A percentile compares a stretch with the other conserved stretches of the same genome.
phyloP scores from a whole-genome alignment of 768 basidiomycete genomes.

The Russula earlei region DNA sequence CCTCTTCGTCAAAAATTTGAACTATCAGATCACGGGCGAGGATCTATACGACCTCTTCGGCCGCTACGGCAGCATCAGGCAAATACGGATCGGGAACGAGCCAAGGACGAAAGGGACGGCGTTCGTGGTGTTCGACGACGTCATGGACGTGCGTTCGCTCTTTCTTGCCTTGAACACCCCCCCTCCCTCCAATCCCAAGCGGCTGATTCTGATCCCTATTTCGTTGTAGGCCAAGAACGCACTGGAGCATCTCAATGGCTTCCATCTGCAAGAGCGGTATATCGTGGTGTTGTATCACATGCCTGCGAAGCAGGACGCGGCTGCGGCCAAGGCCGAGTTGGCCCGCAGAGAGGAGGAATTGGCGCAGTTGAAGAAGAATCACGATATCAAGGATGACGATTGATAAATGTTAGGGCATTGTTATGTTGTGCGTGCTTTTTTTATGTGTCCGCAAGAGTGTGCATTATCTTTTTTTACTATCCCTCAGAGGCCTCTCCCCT shows the following conservation, averaged over 20 bases:
- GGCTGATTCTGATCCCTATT: constrained; percentile 12
- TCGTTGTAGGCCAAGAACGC: constrained; percentile 81
- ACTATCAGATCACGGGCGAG: constrained; percentile 86
- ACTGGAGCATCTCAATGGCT: constrained; percentile 92
- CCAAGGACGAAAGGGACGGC: constrained; percentile 92
- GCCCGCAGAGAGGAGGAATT: constrained; percentile 88
- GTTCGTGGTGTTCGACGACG: constrained; percentile 93
- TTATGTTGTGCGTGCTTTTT: too few relatives aligned
- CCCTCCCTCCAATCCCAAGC: not conserved
- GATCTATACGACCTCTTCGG: constrained; percentile 97
- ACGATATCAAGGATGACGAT: constrained; percentile 67
- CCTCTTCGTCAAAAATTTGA: constrained; percentile 87
- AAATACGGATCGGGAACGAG: constrained; percentile 89
- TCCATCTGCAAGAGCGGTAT: constrained; percentile 96
- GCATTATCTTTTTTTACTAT: too few relatives aligned
- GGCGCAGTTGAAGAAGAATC: constrained; percentile 74
- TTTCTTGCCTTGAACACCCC: too few relatives aligned
- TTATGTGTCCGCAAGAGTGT: too few relatives aligned
- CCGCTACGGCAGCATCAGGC: constrained; percentile 92
- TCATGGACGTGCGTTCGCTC: constrained; percentile 69
- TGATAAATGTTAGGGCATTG: too few relatives aligned
- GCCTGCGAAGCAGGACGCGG: constrained; percentile 93
- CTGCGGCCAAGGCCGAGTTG: constrained; percentile 86
- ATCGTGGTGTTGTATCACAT: constrained; percentile 98
- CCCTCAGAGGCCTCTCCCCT: too few relatives aligned